These are phyloP conservation scores for Crithidia sp. DNA, from an alignment of 208 protist genomes.

Conservation along the genomic window DNA sequence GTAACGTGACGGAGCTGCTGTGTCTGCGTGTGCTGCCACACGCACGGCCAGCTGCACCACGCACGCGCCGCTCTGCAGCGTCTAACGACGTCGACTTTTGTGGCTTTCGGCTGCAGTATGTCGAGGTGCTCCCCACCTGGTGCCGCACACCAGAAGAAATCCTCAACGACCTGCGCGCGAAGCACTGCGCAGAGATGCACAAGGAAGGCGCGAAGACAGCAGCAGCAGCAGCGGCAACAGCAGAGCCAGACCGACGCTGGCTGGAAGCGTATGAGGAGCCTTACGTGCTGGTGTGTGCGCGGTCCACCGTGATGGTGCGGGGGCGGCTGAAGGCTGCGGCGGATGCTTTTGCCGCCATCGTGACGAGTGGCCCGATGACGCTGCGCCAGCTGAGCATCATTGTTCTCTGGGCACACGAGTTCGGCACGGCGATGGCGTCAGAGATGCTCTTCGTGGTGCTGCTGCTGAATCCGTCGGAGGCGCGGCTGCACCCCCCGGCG, in stretches of 20 bases:
- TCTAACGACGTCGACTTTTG: constrained; percentile 5
- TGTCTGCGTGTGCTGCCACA: constrained; percentile 33
- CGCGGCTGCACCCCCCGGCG: constrained; percentile 24
- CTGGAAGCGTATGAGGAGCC: constrained; percentile 29
- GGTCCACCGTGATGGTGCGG: constrained; percentile 28
- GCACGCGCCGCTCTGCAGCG: neutral
- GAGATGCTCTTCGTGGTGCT: constrained; percentile 64
- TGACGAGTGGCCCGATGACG: constrained; percentile 25
- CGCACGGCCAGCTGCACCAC: constrained; percentile 13
- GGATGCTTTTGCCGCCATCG: constrained; percentile 24
- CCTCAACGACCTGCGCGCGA: constrained; percentile 4
- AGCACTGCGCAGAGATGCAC: neutral
- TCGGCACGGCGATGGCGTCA: constrained; percentile 35
- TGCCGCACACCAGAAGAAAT: constrained; percentile 24
- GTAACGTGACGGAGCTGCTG: constrained; percentile 18
- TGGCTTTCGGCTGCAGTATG: constrained; percentile 27
- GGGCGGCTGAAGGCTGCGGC: constrained; percentile 38
- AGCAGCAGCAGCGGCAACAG: neutral
- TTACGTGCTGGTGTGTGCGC: constrained; percentile 32
- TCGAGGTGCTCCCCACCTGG: constrained; percentile 40
- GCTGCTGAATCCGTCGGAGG: constrained; percentile 18
- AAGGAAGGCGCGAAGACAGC: neutral
- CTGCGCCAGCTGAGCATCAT: constrained; percentile 40
- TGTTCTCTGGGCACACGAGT: constrained; percentile 72
- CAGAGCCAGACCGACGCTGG: neutral